Conservation (phyloP, 75 land plant genomes). For the Larix kaempferi region DNA sequence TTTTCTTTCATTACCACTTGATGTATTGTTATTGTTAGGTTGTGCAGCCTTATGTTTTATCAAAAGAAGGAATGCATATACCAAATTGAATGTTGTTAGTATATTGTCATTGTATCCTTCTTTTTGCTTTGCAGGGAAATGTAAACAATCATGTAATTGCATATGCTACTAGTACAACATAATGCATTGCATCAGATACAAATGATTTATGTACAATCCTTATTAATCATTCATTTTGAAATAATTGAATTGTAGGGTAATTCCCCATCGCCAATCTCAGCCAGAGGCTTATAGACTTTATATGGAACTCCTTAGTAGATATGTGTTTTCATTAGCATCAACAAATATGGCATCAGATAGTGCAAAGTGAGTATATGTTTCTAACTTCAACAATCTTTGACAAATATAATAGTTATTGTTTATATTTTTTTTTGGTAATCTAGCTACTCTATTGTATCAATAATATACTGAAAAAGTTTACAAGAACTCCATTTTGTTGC, state of each 20-base stretch:
- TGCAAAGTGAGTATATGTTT: constrained; percentile 24
- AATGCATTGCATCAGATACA: background rate
- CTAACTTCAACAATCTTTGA: background rate
- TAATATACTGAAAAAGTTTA: no score
- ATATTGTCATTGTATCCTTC: background rate
- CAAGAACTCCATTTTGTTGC: no score
- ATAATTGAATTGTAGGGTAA: constrained; percentile 29
- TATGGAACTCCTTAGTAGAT: constrained; percentile 57
- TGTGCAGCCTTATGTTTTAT: background rate
- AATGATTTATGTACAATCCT: background rate
- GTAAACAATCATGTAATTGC: background rate
- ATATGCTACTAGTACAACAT: background rate
- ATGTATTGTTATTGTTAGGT: background rate
- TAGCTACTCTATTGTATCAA: no score
- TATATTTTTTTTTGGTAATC: no score
- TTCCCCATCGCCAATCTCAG: constrained; percentile 50
- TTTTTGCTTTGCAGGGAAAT: background rate
- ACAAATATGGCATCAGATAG: constrained; percentile 14
- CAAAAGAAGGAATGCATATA: background rate
- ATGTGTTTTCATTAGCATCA: constrained; percentile 29
- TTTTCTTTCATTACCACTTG: background rate
- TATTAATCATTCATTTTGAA: background rate
- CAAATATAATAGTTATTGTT: background rate
- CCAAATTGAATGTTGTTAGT: background rate
- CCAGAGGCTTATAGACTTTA: constrained; percentile 63